Conservation (phyloP, 2,329 filamentous ascomycete species). For the Tolypocladium cylindrosporum region DNA sequence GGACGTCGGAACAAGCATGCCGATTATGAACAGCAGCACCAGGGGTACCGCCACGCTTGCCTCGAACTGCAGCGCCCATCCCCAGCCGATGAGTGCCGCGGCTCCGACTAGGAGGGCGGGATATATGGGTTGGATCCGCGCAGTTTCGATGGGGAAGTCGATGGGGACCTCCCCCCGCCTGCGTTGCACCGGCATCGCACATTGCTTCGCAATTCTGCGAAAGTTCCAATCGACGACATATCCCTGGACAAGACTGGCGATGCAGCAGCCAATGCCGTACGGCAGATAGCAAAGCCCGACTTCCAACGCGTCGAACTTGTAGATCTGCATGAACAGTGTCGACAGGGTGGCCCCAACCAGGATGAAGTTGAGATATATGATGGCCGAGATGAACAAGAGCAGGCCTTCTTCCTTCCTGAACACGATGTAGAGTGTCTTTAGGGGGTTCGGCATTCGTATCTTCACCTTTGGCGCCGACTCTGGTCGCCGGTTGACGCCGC, state of each 20-base stretch:
- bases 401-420: slow-evolving; percentile 48
- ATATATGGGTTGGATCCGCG: slow-evolving; percentile 42
- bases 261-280: slow-evolving; percentile 39
- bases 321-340: slow-evolving; percentile 40
- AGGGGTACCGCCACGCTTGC: slow-evolving; percentile 43
- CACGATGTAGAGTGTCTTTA: slow-evolving; percentile 42
- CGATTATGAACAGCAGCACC: slow-evolving; percentile 46
- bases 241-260: slow-evolving; percentile 44
- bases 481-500: slow-evolving; percentile 20
- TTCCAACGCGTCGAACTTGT: slow-evolving; percentile 38
- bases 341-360: slow-evolving; percentile 42
- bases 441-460: slow-evolving; percentile 45
- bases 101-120: slow-evolving; percentile 46
- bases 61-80: slow-evolving; percentile 44
- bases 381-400: slow-evolving; percentile 39
- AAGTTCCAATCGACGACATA: slow-evolving; percentile 59
- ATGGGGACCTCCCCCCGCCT: slow-evolving; percentile 43
- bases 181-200: slow-evolving; percentile 51
- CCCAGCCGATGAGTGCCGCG: slow-evolving; percentile 42
- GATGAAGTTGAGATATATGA: slow-evolving; percentile 48
- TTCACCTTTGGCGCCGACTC: slow-evolving; percentile 27
- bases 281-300: slow-evolving; percentile 46
- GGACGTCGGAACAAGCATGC: slow-evolving; percentile 47
- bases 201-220: slow-evolving; percentile 49
- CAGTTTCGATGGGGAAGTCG: slow-evolving; percentile 44